Conservation (phyloP, 495 filamentous ascomycete genomes). For the Corynascus novoguineensis region DNA sequence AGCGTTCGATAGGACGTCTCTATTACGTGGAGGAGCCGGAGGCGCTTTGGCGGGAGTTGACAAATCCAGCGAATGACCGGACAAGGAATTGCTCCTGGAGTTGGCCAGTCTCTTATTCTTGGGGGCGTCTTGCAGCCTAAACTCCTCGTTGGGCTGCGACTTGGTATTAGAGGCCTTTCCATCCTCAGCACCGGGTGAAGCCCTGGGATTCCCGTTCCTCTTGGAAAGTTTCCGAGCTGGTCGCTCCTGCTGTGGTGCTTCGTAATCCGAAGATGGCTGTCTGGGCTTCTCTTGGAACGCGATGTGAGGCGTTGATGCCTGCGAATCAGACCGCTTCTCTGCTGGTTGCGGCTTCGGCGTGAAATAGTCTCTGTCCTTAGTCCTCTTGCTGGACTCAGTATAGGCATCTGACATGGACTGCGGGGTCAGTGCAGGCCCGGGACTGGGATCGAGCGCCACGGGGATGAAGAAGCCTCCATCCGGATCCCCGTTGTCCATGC, state of each 20-base stretch:
- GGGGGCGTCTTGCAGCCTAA: conserved; percentile 71
- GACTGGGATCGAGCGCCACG: conserved; percentile 79
- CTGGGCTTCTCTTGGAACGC: conserved; percentile 84
- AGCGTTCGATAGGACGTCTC: conserved; percentile 23
- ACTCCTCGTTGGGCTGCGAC: conserved; percentile 45
- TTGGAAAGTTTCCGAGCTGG: conserved; percentile 43
- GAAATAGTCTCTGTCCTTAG: conserved; percentile 53
- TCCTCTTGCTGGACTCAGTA: conserved; percentile 37
- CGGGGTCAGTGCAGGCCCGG: conserved; percentile 57
- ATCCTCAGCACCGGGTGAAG: conserved; percentile 41
- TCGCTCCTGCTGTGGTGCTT: conserved; percentile 38
- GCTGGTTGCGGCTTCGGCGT: conserved; percentile 27
- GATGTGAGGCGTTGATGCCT: conserved; percentile 71
- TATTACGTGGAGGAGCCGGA: conserved; percentile 24
- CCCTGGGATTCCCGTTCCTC: conserved; percentile 35
- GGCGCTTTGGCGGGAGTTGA: conserved; percentile 24
- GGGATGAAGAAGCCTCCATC: conserved; percentile 80
- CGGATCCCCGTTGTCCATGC: conserved; percentile 52
- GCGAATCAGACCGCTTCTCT: conserved; percentile 38
- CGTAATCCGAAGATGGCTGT: conserved; percentile 51
- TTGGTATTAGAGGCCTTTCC: conserved; percentile 32
- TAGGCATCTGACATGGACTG: conserved; percentile 49
- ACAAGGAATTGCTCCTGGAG: conserved; percentile 60
- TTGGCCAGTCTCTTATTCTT: conserved; percentile 56
- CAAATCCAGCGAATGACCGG: conserved; percentile 31